Evolutionary conservation across 176 grass and related monocot species (phyloP).

Genomic region (Oryza brachyantha): DNA sequence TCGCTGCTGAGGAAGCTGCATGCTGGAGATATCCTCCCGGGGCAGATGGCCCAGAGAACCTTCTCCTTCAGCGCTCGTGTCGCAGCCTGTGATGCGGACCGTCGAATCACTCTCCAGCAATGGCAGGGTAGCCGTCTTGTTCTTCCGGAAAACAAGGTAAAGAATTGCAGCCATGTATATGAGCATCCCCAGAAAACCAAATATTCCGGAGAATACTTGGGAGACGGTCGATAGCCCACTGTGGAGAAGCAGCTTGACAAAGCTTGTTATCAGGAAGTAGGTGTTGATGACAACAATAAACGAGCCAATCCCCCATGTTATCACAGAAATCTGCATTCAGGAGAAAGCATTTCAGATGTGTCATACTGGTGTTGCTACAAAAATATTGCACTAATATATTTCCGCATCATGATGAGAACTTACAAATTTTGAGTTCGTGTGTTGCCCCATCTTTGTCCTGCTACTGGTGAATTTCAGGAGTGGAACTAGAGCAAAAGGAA

Average conservation of each 20-base stretch:
- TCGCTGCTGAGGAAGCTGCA: constrained; percentile 75
- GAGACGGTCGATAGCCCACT: constrained; percentile 47
- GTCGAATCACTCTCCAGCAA: constrained; percentile 49
- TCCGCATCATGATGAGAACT: constrained; percentile 6
- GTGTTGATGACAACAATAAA: constrained; percentile 79
- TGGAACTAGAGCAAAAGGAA: constrained; percentile 91
- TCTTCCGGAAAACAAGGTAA: constrained; percentile 77
- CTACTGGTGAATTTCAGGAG: constrained; percentile 97
- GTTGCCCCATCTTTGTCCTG: constrained; percentile 83
- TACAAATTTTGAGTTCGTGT: constrained; percentile 73
- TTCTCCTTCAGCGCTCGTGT: constrained; percentile 11
- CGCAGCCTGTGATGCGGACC: background rate
- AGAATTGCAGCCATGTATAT: constrained; percentile 69
- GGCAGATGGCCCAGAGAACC: constrained; percentile 62
- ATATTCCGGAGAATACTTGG: constrained; percentile 74
- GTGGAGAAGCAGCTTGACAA: constrained; percentile 63
- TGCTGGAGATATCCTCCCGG: constrained; percentile 88
- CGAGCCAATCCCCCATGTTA: constrained; percentile 80
- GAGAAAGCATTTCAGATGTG: background rate
- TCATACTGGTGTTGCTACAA: background rate
- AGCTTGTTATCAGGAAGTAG: constrained; percentile 71
- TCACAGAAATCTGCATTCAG: constrained; percentile 51
- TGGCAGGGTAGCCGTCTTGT: constrained; percentile 60
- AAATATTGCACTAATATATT: background rate
- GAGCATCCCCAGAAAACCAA: constrained; percentile 78